Evolutionary conservation across 495 filamentous ascomycete genomes (phyloP), one percentile per base, ranked within the genome.

Genomic region (Evernia prunastri): DNA sequence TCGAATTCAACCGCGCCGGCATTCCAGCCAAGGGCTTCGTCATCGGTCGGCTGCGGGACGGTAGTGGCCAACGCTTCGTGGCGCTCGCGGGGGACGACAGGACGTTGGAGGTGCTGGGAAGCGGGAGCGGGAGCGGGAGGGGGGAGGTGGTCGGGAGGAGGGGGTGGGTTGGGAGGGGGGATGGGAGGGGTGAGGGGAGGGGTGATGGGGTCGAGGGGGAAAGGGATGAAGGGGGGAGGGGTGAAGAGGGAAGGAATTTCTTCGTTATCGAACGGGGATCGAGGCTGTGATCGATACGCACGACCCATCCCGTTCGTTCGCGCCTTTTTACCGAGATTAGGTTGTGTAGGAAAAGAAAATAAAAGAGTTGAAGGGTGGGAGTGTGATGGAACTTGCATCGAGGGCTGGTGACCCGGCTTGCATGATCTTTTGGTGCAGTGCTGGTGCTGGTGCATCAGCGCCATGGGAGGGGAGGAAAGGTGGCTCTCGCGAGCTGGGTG

Each of bases 1-100:
- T 82, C 9, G 75, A 81, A 45, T 85, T 77, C 61, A 64, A 73
- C 35, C 78, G 81, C 4, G 74, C 78, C 59, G 81, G 80, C 3
- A 71, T 59, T 1, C 80, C 80, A 0, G 35, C 63, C 11, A 66
- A 65, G 59, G 81, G 76, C 0, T 76, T 77, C 69, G 71, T 85
- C 9, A 69, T 85, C 0, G 82, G 81, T 1, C 69, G 81, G 29
- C 66, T 85, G 60, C n/a, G n/a, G n/a, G 69, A 65, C 29, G 57
- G 67, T 1, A 79, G 69, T 59, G 73, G 76, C 0, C 71, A 75
- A 64, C 75, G 82, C 3, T 84, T 84, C 66, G 23, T 84, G 12
- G 81, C 81, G 4, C 82, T 82, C 64, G 68, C 78, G 61, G 78
- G 70, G 5, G 78, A 84, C 64, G 69, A 69, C 33, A 63, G 39